phyloP scores from a whole-genome alignment of 192 early-diverging fungal species.

The Pilaira anomala region DNA sequence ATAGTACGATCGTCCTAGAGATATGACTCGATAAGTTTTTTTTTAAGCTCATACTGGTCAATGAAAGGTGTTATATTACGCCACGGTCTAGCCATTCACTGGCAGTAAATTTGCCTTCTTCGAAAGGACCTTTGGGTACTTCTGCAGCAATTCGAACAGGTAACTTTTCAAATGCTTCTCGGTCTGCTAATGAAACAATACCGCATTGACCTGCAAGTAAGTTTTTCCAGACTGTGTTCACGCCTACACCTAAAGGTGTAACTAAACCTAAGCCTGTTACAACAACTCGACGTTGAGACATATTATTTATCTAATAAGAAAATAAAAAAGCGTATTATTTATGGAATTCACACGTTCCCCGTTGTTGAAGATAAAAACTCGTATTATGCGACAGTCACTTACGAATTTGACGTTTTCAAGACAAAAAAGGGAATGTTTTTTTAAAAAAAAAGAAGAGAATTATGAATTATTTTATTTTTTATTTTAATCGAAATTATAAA shows the following conservation, averaged over 20 bases:
- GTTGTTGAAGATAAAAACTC: too few species aligned
- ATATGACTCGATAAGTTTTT: neutral
- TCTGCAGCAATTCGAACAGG: slow-evolving; percentile 76
- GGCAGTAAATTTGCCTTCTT: slow-evolving; percentile 63
- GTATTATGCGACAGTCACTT: too few species aligned
- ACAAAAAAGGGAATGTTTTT: too few species aligned
- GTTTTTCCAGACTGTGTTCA: slow-evolving; percentile 64
- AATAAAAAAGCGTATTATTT: too few species aligned
- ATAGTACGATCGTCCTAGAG: slow-evolving; percentile 71
- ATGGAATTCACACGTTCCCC: too few species aligned
- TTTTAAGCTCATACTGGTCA: neutral
- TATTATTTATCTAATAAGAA: neutral
- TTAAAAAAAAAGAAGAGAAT: too few species aligned
- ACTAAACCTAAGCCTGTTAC: slow-evolving; percentile 94
- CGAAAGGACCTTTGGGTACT: slow-evolving; percentile 53
- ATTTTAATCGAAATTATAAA: too few species aligned
- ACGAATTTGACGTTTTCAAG: too few species aligned
- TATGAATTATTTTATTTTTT: too few species aligned
- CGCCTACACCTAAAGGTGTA: slow-evolving; percentile 83
- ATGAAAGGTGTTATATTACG: slow-evolving; percentile 38
- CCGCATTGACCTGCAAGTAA: slow-evolving; percentile 75
- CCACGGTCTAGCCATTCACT: slow-evolving; percentile 73
- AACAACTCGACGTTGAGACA: slow-evolving; percentile 63
- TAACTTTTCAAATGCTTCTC: slow-evolving; percentile 55
- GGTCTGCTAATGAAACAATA: slow-evolving; percentile 62